Conservation (phyloP, 495 filamentous ascomycete species). For the Neurospora cerealis region DNA sequence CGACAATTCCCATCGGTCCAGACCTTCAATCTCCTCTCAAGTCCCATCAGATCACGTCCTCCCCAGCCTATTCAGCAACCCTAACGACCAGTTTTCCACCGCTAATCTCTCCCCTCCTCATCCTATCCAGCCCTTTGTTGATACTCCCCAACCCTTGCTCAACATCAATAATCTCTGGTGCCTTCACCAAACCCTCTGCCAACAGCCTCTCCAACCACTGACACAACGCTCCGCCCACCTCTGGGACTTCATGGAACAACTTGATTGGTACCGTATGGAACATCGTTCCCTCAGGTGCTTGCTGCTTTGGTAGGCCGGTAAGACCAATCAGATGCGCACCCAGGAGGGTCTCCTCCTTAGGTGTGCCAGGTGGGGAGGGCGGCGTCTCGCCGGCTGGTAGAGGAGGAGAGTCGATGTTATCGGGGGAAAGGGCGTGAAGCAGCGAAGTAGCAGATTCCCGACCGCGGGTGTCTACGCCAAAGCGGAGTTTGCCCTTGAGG, state of each 20-base stretch:
- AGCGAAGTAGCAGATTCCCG: slow-evolving; percentile 45
- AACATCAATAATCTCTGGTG: slow-evolving; percentile 49
- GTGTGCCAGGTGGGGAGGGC: slow-evolving; percentile 15
- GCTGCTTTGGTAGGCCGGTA: slow-evolving; percentile 49
- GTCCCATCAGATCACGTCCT: too few relatives aligned
- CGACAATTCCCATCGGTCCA: too few relatives aligned
- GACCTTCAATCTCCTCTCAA: too few relatives aligned
- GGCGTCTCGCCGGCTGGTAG: not conserved
- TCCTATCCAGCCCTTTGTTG: slow-evolving; percentile 49
- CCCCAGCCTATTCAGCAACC: not conserved
- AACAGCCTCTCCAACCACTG: slow-evolving; percentile 52
- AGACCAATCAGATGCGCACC: slow-evolving; percentile 49
- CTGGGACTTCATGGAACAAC: slow-evolving; percentile 51
- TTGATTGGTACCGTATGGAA: slow-evolving; percentile 59
- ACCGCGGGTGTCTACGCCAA: slow-evolving; percentile 53
- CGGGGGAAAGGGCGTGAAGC: slow-evolving; percentile 32
- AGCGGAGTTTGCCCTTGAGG: slow-evolving; percentile 44
- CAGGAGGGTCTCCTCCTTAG: slow-evolving; percentile 15
- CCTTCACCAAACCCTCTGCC: slow-evolving; percentile 31
- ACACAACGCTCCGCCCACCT: slow-evolving; percentile 46
- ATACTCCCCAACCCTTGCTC: slow-evolving; percentile 51
- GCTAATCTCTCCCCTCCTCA: slow-evolving; percentile 46
- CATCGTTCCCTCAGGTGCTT: slow-evolving; percentile 27
- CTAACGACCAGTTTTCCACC: slow-evolving; percentile 50
- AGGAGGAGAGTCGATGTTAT: not conserved